A percentile compares a stretch with the other conserved stretches of the same genome.
Evolutionary conservation across 2,329 filamentous ascomycete genomes (phyloP).

Genomic region (Trichoderma koningiopsis): DNA sequence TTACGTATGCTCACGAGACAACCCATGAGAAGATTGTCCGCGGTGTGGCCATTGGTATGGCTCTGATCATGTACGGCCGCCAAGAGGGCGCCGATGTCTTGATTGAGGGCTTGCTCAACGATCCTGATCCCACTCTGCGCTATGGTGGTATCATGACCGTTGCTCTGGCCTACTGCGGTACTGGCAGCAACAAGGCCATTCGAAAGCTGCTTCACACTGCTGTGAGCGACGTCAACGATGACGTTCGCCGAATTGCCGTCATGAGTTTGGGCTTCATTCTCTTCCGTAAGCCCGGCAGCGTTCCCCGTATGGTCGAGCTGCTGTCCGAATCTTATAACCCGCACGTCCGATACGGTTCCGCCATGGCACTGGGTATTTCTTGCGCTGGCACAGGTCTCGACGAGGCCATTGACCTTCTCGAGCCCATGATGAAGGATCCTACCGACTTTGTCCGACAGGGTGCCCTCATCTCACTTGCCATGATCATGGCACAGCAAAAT

Average conservation of each 20-base stretch:
- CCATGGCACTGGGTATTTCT: conserved; percentile 97
- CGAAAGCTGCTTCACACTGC: conserved; percentile 93
- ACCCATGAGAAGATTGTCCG: conserved; percentile 99
- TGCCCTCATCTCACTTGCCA: conserved; percentile 87
- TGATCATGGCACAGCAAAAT: conserved; percentile 99
- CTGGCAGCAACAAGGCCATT: conserved; percentile 97
- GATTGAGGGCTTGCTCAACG: conserved; percentile 88
- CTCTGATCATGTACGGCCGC: conserved; percentile 95
- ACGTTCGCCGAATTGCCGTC: conserved; percentile 92
- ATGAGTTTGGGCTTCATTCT: conserved; percentile 98
- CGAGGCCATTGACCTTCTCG: conserved; percentile 92
- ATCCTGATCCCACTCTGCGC: conserved; percentile 88
- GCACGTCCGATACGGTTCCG: conserved; percentile 94
- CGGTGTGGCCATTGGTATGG: conserved; percentile 93
- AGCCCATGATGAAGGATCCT: conserved; percentile 99
- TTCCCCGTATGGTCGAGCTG: conserved; percentile 97
- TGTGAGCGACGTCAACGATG: conserved; percentile 97
- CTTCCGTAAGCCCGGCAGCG: conserved; percentile 95
- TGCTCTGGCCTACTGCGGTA: conserved; percentile 94
- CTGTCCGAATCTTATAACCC: conserved; percentile 98
- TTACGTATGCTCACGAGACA: conserved; percentile 95
- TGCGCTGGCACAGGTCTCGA: conserved; percentile 95
- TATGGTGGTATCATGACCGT: conserved; percentile 99
- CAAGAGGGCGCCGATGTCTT: conserved; percentile 94
- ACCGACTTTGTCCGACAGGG: conserved; percentile 98